Conservation (phyloP, 1,139 yeast genomes). For the Lodderomyces orthopsilosis region DNA sequence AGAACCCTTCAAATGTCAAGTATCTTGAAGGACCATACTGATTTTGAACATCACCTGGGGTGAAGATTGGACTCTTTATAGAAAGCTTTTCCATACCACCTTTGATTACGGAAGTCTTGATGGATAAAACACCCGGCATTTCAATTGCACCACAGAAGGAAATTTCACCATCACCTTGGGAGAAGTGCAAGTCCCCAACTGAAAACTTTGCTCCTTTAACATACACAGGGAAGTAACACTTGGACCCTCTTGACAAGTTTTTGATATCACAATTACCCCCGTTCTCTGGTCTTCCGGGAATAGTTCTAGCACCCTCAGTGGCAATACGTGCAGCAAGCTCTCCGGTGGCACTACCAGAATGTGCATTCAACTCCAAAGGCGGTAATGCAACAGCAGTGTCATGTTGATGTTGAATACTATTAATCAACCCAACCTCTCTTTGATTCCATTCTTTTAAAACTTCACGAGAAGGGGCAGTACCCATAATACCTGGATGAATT, state of each 20-base stretch:
- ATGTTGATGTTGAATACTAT: slow-evolving; percentile 26
- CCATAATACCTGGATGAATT: slow-evolving; percentile 51
- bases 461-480: slow-evolving; percentile 46
- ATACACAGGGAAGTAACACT: slow-evolving; percentile 46
- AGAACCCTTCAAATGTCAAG: slow-evolving; percentile 51
- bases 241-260: slow-evolving; percentile 47
- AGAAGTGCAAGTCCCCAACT: slow-evolving; percentile 48
- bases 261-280: slow-evolving; percentile 55
- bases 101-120: slow-evolving; percentile 37
- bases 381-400: slow-evolving; percentile 40
- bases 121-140: slow-evolving; percentile 47
- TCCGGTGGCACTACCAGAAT: slow-evolving; percentile 34
- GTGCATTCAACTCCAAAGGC: slow-evolving; percentile 35
- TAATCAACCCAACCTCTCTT: slow-evolving; percentile 34
- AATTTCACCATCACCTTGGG: slow-evolving; percentile 53
- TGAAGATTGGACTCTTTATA: slow-evolving; percentile 44
- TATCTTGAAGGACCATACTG: slow-evolving; percentile 47
- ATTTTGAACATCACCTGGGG: slow-evolving; percentile 48
- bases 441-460: slow-evolving; percentile 43
- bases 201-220: slow-evolving; percentile 47
- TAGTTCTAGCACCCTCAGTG: slow-evolving; percentile 46
- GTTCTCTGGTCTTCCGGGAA: slow-evolving; percentile 52
- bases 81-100: slow-evolving; percentile 38
- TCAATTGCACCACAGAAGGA: slow-evolving; percentile 55
- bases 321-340: slow-evolving; percentile 26